Percentiles rank a stretch among this genome's conserved stretches.
phyloP scores from a whole-genome alignment of 768 basidiomycete genomes.

The Cystofilobasidium macerans region DNA sequence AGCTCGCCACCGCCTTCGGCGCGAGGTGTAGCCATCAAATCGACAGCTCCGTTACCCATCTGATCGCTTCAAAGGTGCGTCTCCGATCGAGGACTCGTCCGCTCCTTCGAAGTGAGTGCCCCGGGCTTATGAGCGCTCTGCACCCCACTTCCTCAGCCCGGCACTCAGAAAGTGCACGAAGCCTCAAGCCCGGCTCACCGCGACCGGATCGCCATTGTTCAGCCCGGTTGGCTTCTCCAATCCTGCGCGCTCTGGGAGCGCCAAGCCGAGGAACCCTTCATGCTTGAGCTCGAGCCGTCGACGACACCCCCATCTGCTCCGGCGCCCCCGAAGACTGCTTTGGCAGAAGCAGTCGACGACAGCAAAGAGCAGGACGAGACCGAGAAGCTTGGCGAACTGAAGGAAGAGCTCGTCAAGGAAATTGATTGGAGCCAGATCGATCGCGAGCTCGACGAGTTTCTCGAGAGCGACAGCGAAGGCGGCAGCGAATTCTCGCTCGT shows the following conservation, averaged over 20 bases:
- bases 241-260: conserved; percentile 60
- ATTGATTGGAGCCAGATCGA: conserved; percentile 35
- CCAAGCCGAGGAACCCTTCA: conserved; percentile 43
- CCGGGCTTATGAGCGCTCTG: not conserved
- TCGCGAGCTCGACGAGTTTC: conserved; percentile 33
- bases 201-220: conserved; percentile 57
- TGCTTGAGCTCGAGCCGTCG: not conserved
- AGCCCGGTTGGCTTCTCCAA: conserved; percentile 79
- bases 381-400: conserved; percentile 58
- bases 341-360: conserved; percentile 27
- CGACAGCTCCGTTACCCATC: conserved; percentile 61
- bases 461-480: conserved; percentile 29
- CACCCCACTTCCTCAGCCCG: conserved; percentile 46
- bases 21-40: conserved; percentile 67
- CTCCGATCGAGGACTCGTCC: no score
- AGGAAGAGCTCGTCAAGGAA: conserved; percentile 28
- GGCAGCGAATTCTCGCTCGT: conserved; percentile 37
- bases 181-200: conserved; percentile 61
- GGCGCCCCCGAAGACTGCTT: not conserved
- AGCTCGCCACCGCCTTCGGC: conserved; percentile 75
- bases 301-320: not conserved
- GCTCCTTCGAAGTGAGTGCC: no score
- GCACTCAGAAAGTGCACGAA: conserved; percentile 80
- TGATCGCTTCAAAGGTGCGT: conserved; percentile 74
- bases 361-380: conserved; percentile 46